Percentiles rank a stretch among this genome's conserved stretches.
Evolutionary conservation across 257 asterid species (phyloP).

Genomic region (Nicotiana sylvestris): DNA sequence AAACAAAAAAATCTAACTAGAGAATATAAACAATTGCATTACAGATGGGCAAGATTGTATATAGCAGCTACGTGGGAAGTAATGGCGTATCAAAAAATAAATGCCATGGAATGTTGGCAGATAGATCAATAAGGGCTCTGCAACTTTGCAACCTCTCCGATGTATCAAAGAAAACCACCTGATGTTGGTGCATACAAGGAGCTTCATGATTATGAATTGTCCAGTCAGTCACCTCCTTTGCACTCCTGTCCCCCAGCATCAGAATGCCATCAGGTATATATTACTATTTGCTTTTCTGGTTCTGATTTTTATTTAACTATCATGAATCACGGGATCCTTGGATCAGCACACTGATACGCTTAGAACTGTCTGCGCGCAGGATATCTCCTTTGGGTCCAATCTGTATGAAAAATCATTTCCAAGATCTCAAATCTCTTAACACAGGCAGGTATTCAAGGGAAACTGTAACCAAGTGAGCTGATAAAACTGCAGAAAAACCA

Average conservation of each 20-base stretch:
- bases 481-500: neutral
- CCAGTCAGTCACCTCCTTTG: slow-evolving; percentile 46
- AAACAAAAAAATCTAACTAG: neutral
- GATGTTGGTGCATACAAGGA: neutral
- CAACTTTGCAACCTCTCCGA: neutral
- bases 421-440: slow-evolving; percentile 34
- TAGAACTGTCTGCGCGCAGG: slow-evolving; percentile 64
- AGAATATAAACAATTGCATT: slow-evolving; percentile 4
- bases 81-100: neutral
- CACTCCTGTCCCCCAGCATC: slow-evolving; percentile 53
- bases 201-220: slow-evolving; percentile 6
- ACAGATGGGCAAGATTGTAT: neutral
- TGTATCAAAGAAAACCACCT: neutral
- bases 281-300: slow-evolving; percentile 29
- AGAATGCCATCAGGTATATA: slow-evolving; percentile 44
- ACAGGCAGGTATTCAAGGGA: slow-evolving; percentile 19
- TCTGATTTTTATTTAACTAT: slow-evolving; percentile 33
- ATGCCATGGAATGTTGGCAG: neutral
- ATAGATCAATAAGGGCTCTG: neutral
- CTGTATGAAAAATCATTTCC: slow-evolving; percentile 50
- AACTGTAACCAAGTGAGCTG: slow-evolving; percentile 15
- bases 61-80: neutral
- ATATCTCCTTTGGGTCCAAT: slow-evolving; percentile 66
- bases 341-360: slow-evolving; percentile 58
- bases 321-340: slow-evolving; percentile 60